Conservation (phyloP, 2,329 filamentous ascomycete species). For the Passalora sequoiae region DNA sequence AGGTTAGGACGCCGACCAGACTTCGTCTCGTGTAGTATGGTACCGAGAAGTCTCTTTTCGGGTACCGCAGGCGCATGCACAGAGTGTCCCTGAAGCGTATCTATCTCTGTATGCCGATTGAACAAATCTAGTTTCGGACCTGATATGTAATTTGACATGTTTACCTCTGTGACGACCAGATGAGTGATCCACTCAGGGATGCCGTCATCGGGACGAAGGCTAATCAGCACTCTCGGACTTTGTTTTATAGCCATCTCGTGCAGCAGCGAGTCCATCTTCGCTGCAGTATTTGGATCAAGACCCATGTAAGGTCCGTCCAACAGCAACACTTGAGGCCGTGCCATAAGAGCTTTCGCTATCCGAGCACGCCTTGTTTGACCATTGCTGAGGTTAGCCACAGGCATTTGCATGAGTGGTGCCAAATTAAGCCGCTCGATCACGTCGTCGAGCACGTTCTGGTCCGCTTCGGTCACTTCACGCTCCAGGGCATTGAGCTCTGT, state of each 20-base stretch:
- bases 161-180: constrained; percentile 64
- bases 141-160: constrained; percentile 60
- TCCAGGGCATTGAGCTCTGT: constrained; percentile 74
- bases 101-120: neutral
- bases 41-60: too few species aligned
- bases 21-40: too few species aligned
- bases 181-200: constrained; percentile 90
- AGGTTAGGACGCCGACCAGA: neutral
- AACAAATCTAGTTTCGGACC: constrained; percentile 60
- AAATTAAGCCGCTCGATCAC: constrained; percentile 68
- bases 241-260: constrained; percentile 60
- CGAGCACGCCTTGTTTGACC: constrained; percentile 82
- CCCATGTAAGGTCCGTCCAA: constrained; percentile 97
- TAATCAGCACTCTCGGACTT: constrained; percentile 68
- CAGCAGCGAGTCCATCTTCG: constrained; percentile 66
- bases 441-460: constrained; percentile 52
- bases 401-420: constrained; percentile 65
- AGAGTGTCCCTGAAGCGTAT: neutral
- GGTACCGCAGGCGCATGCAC: neutral
- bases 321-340: constrained; percentile 71
- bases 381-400: constrained; percentile 86
- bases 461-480: constrained; percentile 37
- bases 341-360: constrained; percentile 80
- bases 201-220: constrained; percentile 76
- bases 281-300: constrained; percentile 76